Evolutionary conservation across 2,329 filamentous ascomycete genomes (phyloP).

Genomic region (Trichoderma guizhouense): DNA sequence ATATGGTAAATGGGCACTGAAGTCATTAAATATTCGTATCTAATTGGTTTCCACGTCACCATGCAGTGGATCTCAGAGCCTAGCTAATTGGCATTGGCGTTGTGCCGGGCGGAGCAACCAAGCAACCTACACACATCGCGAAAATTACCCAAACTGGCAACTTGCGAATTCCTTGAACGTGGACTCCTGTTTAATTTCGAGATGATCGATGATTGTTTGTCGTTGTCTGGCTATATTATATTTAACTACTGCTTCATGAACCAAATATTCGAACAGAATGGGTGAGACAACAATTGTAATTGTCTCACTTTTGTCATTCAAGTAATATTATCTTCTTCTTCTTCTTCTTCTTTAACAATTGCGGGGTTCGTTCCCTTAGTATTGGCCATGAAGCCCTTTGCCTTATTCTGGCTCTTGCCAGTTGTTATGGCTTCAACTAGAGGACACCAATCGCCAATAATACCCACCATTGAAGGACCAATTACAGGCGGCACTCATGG

Average conservation of each 20-base stretch:
- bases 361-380: not conserved
- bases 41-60: not conserved
- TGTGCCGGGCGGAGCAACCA: not conserved
- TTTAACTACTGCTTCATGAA: not conserved
- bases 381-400: not conserved
- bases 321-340: not conserved
- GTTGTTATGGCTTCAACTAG: not conserved
- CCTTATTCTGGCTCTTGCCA: not conserved
- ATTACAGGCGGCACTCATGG: not conserved
- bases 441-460: not conserved
- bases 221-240: not conserved
- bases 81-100: not conserved
- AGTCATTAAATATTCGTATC: not conserved
- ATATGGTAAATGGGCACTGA: not conserved
- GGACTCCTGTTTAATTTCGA: not conserved
- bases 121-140: not conserved
- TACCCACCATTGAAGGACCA: not conserved
- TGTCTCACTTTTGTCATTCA: not conserved
- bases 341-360: not conserved
- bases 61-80: not conserved
- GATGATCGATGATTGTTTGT: not conserved
- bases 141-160: not conserved
- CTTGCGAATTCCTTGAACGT: not conserved
- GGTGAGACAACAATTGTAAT: not conserved
- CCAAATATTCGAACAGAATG: not conserved